phyloP scores from a whole-genome alignment of 2,329 filamentous ascomycete genomes.

The Pestalotiopsis sp. region DNA sequence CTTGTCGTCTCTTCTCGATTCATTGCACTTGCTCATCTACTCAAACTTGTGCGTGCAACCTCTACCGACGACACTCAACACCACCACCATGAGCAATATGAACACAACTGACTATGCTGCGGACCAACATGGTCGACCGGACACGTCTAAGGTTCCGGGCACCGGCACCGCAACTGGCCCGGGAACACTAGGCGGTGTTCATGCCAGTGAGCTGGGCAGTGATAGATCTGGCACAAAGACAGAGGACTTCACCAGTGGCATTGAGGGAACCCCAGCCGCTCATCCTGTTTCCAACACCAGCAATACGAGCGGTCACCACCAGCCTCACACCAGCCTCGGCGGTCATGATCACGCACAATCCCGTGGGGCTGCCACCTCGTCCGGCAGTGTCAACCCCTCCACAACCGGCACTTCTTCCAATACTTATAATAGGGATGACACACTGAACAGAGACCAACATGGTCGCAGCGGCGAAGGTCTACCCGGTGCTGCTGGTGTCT shows the following conservation, averaged over 20 bases:
- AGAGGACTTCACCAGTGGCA: not conserved
- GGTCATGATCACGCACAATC: not conserved
- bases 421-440: not conserved
- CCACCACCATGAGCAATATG: not conserved
- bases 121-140: not conserved
- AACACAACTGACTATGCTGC: not conserved
- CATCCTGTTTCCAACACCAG: not conserved
- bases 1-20: no score
- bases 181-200: not conserved
- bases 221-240: not conserved
- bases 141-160: not conserved
- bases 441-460: not conserved
- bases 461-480: not conserved
- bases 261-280: not conserved
- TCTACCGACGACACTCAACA: not conserved
- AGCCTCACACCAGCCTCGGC: not conserved
- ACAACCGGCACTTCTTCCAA: not conserved
- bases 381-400: not conserved
- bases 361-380: no score
- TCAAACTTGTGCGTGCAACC: not conserved
- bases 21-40: not conserved
- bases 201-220: not conserved
- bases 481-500: not conserved
- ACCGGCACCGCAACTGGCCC: not conserved
- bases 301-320: not conserved